Evolutionary conservation across 805 yeast species (phyloP), one percentile per base, ranked within the genome.

Genomic region (Candida ponderosae): DNA sequence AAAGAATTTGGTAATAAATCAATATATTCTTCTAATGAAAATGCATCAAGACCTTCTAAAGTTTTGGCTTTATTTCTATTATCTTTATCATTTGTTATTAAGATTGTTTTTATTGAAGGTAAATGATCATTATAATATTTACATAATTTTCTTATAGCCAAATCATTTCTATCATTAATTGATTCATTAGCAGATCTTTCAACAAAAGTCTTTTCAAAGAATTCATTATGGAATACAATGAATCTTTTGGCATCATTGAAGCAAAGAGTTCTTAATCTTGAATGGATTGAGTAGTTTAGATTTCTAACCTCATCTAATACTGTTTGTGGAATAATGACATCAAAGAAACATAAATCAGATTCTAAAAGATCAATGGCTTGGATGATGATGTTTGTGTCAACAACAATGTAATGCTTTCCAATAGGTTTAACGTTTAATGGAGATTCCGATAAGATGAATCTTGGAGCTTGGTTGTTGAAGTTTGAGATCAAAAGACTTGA

Each of bases 321-420:
- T 6, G 95, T 83, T 57, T 93, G 98, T 2, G 97, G 96, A n/a
- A 93, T 65, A 39, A 93, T 81, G 15, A 89, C 96, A 60, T 93
- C 97, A 51, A 72, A 81, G 53, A 93, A 85, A 37, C 84, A 81
- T 23, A 73, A 70, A 17, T 69, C 68, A 50, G 77, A 80, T 58
- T 93, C 99, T 39, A 93, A 63, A 41, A 93, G 63, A 59, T 93
- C 99, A 43, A 93, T 90, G 6, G 95, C 90, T 54, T 80, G 83
- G 43, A 93, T 63, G 1, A 84, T 81, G 45, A 93, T 80, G 53
- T 93, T 90, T 3, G 97, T 87, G 57, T 93, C 98, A 8, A 89
- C 57, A 1, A 93, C 75, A 8, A 82, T 66, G 51, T 93, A 93
- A 55, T 93, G 97, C n/a, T 67, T 71, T 0, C 81, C 81, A 20